Conservation (phyloP, 2,329 filamentous ascomycete genomes). For the Fusarium graminum region DNA sequence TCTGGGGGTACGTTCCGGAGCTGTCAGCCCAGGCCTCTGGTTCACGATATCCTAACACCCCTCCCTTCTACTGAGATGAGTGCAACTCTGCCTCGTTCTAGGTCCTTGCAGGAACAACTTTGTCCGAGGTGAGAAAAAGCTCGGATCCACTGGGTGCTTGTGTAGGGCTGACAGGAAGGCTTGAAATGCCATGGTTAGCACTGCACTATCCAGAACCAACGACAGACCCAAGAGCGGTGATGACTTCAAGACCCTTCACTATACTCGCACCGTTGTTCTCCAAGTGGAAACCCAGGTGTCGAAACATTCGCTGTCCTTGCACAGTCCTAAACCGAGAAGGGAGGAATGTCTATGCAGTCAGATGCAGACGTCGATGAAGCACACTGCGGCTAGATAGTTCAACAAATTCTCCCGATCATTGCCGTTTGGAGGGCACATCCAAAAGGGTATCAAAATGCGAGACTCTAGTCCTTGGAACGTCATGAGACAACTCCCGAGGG, state of each 20-base stretch:
- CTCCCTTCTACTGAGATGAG: background rate
- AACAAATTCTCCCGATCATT: slow-evolving; percentile 17
- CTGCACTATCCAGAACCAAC: background rate
- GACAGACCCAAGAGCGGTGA: background rate
- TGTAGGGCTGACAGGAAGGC: slow-evolving; percentile 35
- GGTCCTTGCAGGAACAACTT: slow-evolving; percentile 29
- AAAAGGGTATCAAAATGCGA: slow-evolving; percentile 45
- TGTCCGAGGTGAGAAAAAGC: background rate
- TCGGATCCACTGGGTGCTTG: background rate
- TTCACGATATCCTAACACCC: slow-evolving; percentile 23
- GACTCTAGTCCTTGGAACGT: slow-evolving; percentile 16
- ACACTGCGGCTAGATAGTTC: slow-evolving; percentile 33
- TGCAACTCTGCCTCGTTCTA: slow-evolving; percentile 35
- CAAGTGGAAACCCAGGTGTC: slow-evolving; percentile 4
- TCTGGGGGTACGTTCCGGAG: slow-evolving; percentile 6
- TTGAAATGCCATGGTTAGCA: background rate
- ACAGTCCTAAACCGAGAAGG: slow-evolving; percentile 13
- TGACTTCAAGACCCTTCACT: background rate
- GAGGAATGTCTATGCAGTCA: slow-evolving; percentile 36
- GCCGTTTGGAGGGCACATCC: slow-evolving; percentile 8
- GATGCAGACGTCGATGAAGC: slow-evolving; percentile 40
- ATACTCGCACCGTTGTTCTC: slow-evolving; percentile 4
- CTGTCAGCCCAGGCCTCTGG: slow-evolving; percentile 25
- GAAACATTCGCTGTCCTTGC: slow-evolving; percentile 8
- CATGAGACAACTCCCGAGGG: slow-evolving; percentile 21